Evolutionary conservation across 805 yeast genomes (phyloP), one percentile per base, ranked within the genome.

Genomic region (Yamadazyma takamatsuzukensis): DNA sequence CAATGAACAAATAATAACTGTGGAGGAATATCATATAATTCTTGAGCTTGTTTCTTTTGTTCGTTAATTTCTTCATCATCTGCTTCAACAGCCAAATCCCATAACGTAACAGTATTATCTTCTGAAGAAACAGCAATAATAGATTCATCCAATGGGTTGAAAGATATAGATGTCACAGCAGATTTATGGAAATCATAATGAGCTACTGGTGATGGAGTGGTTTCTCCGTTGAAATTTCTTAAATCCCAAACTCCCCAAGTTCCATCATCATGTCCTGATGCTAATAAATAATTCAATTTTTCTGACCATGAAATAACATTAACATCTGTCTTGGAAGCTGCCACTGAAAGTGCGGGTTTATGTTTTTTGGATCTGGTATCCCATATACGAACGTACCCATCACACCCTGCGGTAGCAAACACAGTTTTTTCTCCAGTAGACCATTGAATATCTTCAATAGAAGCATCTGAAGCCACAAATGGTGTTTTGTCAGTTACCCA

Each of bases 51-150:
- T 36, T 77, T 73, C 48, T 78, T 75, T 63, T 90, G 97, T 52
- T 82, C 83, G 37, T 84, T 78, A 45, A 90, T 83, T 61, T 90
- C 98, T 54, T 90, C 97, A 54, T 93, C 97, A 59, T 89, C 98
- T 3, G 97, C 97, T 65, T 93, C 98, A 11, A 93, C 98, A 9
- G 97, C 90, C 56, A 93, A 72, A 66, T 93, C 98, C 98, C 98
- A 93, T 45, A 93, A 67, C 1, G 97, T 88, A 6, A 93, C 97
- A 5, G 97, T 93, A 58, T 88, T 88, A 61, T 93, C 98, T 56
- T 89, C 97, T 1, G 95, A 85, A 3, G 94, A 88, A 12, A 90
- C 97, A 1, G 97, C 97, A 34, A 93, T 75, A 41, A 89, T 87
- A 0, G 96, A 86, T 61, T 93, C 98, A 56, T 93, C 98, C 44